Evolutionary conservation across 1,139 yeast genomes (phyloP), one percentile per base, ranked within the genome.

Genomic region (Ogataea hybrid): DNA sequence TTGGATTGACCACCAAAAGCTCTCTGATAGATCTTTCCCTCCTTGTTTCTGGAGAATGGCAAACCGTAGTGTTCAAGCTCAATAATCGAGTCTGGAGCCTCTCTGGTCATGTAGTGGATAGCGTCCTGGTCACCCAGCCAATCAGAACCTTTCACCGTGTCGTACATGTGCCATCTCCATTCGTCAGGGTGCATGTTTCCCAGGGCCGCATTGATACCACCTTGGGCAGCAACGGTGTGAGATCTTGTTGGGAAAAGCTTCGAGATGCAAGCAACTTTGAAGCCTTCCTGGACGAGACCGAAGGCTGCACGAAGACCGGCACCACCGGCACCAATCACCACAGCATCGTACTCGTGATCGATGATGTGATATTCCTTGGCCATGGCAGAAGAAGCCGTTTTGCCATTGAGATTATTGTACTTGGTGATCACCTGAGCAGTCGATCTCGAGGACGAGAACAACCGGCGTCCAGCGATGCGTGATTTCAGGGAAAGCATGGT

Each of bases 81-180:
- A 58, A 90, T 89, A 61, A 92, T 92, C 38, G 97, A 85, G 57
- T 82, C 81, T 36, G 98, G 97, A 18, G 98, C 98, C 70, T 92
- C 97, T 67, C 90, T 83, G 50, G 98, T 90, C 98, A 92, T 92
- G 73, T 92, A 92, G 70, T 92, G 97, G 65, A 92, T 92, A 44
- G 98, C 96, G 64, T 92, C 98, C 72, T 92, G 98, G 71, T 92
- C 98, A 60, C 98, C 98, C 52, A 92, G 80, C 98, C 98, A 92
- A 72, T 92, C 98, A n/a, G 97, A 89, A 52, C 98, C 98, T 73
- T 92, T 92, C 60, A 92, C 98, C 61, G 98, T 92, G 64, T 92
- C 98, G 70, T 90, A 90, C 96, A 92, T 90, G 70, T 92, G 98
- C 97, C 98, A 92, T 68, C 87, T 94, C 98, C 98, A 92, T 73